These are phyloP conservation scores for Rhizopogon rudus DNA, from an alignment of 768 basidiomycete species.

Conservation along the genomic window DNA sequence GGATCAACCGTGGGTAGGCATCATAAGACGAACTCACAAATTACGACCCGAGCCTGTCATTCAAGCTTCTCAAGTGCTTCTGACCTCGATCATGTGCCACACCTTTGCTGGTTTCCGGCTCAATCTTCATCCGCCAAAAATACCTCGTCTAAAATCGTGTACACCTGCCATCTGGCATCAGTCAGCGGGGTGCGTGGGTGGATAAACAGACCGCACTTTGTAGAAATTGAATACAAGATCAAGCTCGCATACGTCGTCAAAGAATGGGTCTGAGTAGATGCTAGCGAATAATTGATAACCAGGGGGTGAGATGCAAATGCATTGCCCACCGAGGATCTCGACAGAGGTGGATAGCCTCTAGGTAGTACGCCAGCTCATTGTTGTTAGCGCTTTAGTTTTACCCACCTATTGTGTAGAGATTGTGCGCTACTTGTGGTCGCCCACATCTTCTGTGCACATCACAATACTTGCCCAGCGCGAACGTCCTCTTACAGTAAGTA, in stretches of 20 bases:
- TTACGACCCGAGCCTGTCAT: constrained; percentile 28
- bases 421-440: no score
- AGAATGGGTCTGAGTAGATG: constrained; percentile 76
- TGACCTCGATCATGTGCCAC: constrained; percentile 85
- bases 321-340: constrained; percentile 81
- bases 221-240: constrained; percentile 99
- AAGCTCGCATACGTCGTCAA: constrained; percentile 97
- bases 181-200: constrained; percentile 2
- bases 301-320: neutral
- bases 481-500: no score
- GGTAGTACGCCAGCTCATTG: constrained; percentile 94
- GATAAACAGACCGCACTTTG: constrained; percentile 48
- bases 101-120: constrained; percentile 97
- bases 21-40: neutral
- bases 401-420: no score
- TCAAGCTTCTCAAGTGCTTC: constrained; percentile 94
- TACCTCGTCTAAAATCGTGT: constrained; percentile 96
- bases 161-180: constrained; percentile 59
- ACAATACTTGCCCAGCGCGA: no score
- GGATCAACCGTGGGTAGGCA: neutral
- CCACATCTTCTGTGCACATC: no score
- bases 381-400: no score
- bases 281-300: constrained; percentile 1
- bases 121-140: constrained; percentile 98
- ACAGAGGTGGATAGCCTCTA: constrained; percentile 99